Percentiles rank a stretch among this genome's conserved stretches.
Conservation (phyloP, 768 basidiomycete genomes). For the Trichaptum fuscoviolaceum region DNA sequence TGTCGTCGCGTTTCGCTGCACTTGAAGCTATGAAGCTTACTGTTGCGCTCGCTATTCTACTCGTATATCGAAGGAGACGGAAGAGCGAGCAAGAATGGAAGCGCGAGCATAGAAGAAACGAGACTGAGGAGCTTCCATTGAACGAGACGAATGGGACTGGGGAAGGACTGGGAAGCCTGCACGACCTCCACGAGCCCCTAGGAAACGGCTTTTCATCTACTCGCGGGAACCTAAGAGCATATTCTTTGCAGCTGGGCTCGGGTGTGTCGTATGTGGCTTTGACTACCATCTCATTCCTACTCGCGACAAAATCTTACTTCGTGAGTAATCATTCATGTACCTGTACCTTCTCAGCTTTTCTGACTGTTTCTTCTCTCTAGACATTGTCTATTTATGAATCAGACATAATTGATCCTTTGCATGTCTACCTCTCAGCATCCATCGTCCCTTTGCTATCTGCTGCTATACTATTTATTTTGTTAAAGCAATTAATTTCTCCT, state of each 20-base stretch:
- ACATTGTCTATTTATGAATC: neutral
- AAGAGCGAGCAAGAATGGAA: neutral
- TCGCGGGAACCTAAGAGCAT: neutral
- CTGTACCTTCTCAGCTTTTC: neutral
- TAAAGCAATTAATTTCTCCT: slow-evolving; percentile 17
- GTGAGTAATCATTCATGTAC: neutral
- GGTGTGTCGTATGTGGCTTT: neutral
- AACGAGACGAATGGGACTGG: neutral
- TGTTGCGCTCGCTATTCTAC: neutral
- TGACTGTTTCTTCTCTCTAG: neutral
- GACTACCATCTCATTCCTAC: neutral
- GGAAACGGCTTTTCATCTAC: neutral
- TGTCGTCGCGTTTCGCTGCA: neutral
- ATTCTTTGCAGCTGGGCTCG: neutral
- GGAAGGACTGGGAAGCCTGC: neutral
- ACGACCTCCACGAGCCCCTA: neutral
- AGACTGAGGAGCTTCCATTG: neutral
- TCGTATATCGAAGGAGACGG: neutral
- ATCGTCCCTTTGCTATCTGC: slow-evolving; percentile 19
- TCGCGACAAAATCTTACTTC: neutral
- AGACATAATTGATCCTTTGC: slow-evolving; percentile 18
- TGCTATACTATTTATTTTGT: slow-evolving; percentile 15
- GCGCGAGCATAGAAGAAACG: neutral
- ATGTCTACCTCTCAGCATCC: slow-evolving; percentile 22
- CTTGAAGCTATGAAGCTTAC: neutral